Evolutionary conservation across 2,329 filamentous ascomycete genomes (phyloP).

Genomic region (Lasiodiplodia sp.): DNA sequence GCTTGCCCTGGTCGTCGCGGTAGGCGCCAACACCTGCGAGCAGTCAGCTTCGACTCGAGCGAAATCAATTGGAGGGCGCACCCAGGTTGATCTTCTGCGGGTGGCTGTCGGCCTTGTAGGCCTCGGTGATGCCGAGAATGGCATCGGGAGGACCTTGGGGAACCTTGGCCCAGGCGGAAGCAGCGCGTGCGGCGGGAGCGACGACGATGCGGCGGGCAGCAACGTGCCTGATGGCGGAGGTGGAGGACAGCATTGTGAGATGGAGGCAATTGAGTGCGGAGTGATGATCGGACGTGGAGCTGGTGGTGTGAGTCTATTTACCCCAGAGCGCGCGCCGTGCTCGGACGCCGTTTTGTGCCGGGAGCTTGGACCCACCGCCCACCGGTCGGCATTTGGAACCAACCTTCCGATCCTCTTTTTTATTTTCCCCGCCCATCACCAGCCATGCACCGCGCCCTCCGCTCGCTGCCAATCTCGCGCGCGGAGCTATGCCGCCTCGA

Average conservation of each 20-base stretch:
- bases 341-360: constrained; percentile 15
- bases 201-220: constrained; percentile 43
- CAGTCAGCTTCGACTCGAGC: background rate
- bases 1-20: constrained; percentile 97
- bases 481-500: constrained; percentile 28
- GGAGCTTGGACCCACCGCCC: constrained; percentile 25
- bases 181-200: constrained; percentile 63
- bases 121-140: constrained; percentile 83
- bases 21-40: constrained; percentile 89
- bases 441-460: constrained; percentile 22
- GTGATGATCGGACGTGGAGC: constrained; percentile 26
- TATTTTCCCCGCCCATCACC: background rate
- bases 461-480: constrained; percentile 10
- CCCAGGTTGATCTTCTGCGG: constrained; percentile 97
- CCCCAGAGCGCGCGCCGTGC: constrained; percentile 36
- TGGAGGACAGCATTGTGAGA: constrained; percentile 47
- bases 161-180: constrained; percentile 89
- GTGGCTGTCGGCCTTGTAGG: constrained; percentile 96
- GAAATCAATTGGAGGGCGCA: constrained; percentile 49
- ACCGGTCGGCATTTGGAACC: constrained; percentile 3
- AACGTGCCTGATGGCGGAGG: constrained; percentile 48
- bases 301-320: constrained; percentile 38
- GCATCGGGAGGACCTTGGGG: constrained; percentile 81
- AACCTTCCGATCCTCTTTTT: constrained; percentile 14
- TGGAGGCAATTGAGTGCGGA: constrained; percentile 11